phyloP scores from a whole-genome alignment of 768 basidiomycete genomes.

The Kwoniella newhampshirensis region DNA sequence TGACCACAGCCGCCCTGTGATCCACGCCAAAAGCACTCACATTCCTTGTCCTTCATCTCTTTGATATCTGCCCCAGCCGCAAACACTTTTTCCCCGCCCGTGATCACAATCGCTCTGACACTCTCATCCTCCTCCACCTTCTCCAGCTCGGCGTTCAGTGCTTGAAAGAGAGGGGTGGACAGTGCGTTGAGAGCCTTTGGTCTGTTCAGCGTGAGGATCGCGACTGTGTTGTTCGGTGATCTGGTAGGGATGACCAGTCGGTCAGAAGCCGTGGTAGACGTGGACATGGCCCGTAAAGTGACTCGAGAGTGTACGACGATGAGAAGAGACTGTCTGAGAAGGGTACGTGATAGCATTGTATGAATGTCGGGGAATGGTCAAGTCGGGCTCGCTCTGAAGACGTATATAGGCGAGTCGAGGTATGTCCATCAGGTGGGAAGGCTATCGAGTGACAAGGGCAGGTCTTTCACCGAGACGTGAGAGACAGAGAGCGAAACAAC shows the following conservation, averaged over 20 bases:
- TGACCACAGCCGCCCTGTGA: too few species aligned
- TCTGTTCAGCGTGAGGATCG: conserved; percentile 44
- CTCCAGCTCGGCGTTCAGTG: conserved; percentile 74
- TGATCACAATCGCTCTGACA: conserved; percentile 83
- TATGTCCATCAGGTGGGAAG: too few species aligned
- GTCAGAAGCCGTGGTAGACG: conserved; percentile 29
- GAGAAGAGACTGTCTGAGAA: conserved; percentile 1
- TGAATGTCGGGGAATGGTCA: too few species aligned
- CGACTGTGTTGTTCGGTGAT: conserved; percentile 38
- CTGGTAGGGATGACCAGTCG: conserved; percentile 41
- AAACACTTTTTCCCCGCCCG: conserved; percentile 88
- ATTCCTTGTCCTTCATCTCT: conserved; percentile 96
- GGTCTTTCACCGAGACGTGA: too few species aligned
- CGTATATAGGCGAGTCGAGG: neutral
- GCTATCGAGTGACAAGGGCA: too few species aligned
- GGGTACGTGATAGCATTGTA: conserved; percentile 25
- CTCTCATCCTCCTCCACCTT: conserved; percentile 69
- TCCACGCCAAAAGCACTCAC: conserved; percentile 59
- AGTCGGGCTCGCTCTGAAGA: too few species aligned
- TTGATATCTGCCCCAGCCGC: conserved; percentile 98
- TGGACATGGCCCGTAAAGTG: conserved; percentile 41
- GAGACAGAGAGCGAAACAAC: neutral
- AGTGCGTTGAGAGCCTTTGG: conserved; percentile 68
- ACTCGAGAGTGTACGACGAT: neutral
- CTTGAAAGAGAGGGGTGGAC: conserved; percentile 71